phyloP scores from a whole-genome alignment of 2,329 filamentous ascomycete species.

The Akanthomyces dipterigenus region DNA sequence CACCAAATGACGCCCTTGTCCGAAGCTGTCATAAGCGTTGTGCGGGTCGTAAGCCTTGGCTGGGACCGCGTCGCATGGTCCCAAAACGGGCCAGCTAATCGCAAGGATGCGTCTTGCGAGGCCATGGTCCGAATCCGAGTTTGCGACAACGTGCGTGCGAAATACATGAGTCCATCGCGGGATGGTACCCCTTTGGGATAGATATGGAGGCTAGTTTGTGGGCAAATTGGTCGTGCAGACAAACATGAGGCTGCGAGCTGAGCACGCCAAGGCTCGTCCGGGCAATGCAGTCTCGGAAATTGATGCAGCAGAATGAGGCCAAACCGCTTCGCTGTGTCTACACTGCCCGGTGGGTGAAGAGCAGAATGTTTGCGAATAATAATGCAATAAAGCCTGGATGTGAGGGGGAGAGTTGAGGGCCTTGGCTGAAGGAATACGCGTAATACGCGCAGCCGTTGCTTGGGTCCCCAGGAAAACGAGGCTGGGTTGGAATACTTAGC shows the following conservation, averaged over 20 bases:
- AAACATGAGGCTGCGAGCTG: not conserved
- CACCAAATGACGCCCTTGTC: not conserved
- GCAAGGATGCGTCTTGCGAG: not conserved
- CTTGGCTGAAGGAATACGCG: constrained; percentile 2
- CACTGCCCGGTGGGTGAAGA: not conserved
- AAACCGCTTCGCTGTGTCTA: not conserved
- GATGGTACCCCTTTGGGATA: not conserved
- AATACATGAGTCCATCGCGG: not conserved
- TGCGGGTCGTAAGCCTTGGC: constrained; percentile 5
- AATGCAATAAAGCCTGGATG: not conserved
- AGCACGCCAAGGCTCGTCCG: not conserved
- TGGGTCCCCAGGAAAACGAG: not conserved
- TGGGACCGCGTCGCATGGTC: not conserved
- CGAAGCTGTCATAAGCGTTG: not conserved
- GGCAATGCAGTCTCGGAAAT: not conserved
- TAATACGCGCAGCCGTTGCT: constrained; percentile 4
- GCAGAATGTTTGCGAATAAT: not conserved
- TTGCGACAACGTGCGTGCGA: not conserved
- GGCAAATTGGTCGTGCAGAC: not conserved
- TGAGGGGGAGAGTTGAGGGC: not conserved
- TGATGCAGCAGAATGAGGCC: not conserved
- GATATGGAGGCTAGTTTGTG: not conserved
- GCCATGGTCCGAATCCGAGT: constrained; percentile 1
- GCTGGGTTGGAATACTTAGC: not conserved
- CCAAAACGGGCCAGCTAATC: not conserved